Conservation (phyloP, 805 yeast species). For the Komagataella pastoris region DNA sequence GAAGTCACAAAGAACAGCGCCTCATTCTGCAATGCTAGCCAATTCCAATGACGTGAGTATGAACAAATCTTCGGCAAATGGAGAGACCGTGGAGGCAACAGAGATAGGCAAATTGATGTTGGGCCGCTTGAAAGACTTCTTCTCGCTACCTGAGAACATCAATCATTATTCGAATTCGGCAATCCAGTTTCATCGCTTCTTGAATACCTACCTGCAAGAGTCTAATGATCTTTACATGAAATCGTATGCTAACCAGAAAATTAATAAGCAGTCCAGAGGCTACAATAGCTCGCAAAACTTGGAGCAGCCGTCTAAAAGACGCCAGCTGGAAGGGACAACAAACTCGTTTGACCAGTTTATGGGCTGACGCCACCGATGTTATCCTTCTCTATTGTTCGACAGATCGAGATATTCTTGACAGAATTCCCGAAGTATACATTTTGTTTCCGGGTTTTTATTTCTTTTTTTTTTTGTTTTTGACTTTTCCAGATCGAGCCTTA, state of each 20-base stretch:
- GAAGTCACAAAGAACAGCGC: neutral
- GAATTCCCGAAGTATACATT: neutral
- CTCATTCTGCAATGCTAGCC: neutral
- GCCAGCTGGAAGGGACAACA: neutral
- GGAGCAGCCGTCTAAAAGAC: neutral
- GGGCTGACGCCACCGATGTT: neutral
- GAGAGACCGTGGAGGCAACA: conserved; percentile 3
- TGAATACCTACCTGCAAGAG: conserved; percentile 2
- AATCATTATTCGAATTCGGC: neutral
- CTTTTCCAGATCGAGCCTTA: too few relatives aligned
- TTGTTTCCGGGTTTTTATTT: too few relatives aligned
- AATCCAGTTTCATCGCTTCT: conserved; percentile 1
- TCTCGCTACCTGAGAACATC: neutral
- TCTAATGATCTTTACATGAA: conserved; percentile 3
- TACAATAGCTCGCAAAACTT: neutral
- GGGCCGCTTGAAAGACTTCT: conserved; percentile 2
- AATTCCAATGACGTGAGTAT: neutral
- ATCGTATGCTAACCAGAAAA: conserved; percentile 3
- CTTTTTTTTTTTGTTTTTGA: too few relatives aligned
- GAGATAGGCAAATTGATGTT: conserved; percentile 1
- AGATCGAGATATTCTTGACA: neutral
- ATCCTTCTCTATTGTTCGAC: too few relatives aligned
- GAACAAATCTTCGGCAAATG: neutral
- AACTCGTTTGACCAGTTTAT: neutral
- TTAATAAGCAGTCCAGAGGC: conserved; percentile 1